These are phyloP conservation scores for Talaromyces adpressus DNA, from an alignment of 495 filamentous ascomycete species.

Conservation along the genomic window DNA sequence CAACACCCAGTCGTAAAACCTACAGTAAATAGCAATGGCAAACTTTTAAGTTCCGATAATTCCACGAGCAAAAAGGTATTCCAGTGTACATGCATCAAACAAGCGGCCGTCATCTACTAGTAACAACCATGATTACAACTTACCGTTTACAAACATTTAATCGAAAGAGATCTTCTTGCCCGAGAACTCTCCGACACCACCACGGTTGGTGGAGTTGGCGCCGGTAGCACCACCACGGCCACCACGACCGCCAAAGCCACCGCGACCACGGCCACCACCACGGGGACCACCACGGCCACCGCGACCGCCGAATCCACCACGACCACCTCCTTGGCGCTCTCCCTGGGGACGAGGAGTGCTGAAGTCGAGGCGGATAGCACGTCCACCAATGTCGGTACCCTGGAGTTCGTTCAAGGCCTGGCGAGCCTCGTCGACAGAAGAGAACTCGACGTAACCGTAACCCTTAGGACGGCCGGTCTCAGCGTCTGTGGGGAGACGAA, in stretches of 20 bases:
- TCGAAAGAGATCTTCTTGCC: constrained; percentile 85
- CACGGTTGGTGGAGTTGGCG: constrained; percentile 54
- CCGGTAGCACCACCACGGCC: constrained; percentile 40
- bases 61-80: constrained; percentile 2
- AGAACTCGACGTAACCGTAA: constrained; percentile 88
- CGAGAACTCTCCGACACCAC: constrained; percentile 77
- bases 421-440: constrained; percentile 78
- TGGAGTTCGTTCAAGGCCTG: constrained; percentile 65
- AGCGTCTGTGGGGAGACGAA: constrained; percentile 85
- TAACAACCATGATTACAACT: constrained; percentile 3
- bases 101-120: background rate
- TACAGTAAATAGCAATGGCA: background rate
- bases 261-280: constrained; percentile 46
- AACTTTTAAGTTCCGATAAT: constrained; percentile 2
- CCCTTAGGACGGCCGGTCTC: constrained; percentile 86
- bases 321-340: constrained; percentile 38
- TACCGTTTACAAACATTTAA: constrained; percentile 3
- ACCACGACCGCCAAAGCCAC: constrained; percentile 45
- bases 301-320: constrained; percentile 40
- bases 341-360: constrained; percentile 68
- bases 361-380: constrained; percentile 83
- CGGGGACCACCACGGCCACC: constrained; percentile 44
- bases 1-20: background rate
- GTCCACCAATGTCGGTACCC: constrained; percentile 70
- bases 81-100: constrained; percentile 2